Conservation (phyloP, 225 moss, liverwort and hornwort genomes). For the Neckera pumila region DNA sequence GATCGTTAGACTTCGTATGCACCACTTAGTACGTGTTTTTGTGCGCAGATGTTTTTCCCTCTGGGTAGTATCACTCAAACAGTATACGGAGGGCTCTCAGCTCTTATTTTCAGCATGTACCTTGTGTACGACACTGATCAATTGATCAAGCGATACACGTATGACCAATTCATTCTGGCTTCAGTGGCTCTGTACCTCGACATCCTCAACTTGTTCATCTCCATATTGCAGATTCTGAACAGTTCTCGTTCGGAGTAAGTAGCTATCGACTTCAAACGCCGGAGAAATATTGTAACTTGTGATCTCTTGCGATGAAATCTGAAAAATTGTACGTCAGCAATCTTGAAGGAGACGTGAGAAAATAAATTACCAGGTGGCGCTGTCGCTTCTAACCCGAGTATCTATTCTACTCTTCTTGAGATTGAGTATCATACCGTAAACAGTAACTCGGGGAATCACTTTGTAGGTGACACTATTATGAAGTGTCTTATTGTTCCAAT, state of each 20-base stretch:
- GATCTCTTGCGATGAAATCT: not conserved
- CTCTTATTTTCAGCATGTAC: constrained; percentile 83
- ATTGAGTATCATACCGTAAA: not conserved
- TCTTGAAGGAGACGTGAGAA: not conserved
- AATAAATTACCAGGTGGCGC: not conserved
- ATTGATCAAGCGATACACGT: constrained; percentile 78
- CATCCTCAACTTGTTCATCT: constrained; percentile 87
- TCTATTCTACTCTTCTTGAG: not conserved
- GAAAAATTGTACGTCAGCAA: not conserved
- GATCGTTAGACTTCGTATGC: not conserved
- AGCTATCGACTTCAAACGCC: not conserved
- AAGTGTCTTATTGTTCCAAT: not conserved
- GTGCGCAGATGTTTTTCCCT: constrained; percentile 62
- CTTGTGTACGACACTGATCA: constrained; percentile 94
- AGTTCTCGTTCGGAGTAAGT: constrained; percentile 40
- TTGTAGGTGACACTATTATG: not conserved
- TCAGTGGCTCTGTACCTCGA: constrained; percentile 90
- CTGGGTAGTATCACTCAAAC: constrained; percentile 56
- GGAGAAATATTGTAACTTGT: not conserved
- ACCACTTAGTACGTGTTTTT: not conserved
- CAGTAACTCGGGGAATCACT: not conserved
- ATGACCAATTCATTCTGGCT: constrained; percentile 89
- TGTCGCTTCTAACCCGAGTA: not conserved
- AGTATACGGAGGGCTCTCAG: constrained; percentile 72
- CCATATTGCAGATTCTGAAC: constrained; percentile 75